Evolutionary conservation across 345 rosid genomes (phyloP).

Genomic region (Salix viminalis): DNA sequence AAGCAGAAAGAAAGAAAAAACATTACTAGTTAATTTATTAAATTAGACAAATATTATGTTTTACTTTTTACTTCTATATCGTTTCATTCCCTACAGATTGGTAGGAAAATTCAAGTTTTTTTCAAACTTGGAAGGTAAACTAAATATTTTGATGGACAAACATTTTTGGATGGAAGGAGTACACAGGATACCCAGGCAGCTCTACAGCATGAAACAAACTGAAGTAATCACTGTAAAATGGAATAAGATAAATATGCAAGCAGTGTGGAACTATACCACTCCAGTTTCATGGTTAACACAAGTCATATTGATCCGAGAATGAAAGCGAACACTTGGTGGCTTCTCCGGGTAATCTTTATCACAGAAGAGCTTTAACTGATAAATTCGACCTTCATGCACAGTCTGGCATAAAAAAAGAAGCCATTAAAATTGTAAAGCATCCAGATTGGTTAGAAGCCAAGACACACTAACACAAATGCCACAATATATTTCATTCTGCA

Average conservation of each 20-base stretch:
- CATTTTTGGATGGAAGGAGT: background rate
- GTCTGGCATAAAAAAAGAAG: conserved; percentile 40
- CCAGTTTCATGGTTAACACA: conserved; percentile 96
- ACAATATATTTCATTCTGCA: background rate
- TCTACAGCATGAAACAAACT: background rate
- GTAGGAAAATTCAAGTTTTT: background rate
- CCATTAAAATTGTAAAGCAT: background rate
- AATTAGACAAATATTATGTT: background rate
- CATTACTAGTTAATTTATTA: background rate
- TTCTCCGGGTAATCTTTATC: conserved; percentile 97
- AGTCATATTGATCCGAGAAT: conserved; percentile 87
- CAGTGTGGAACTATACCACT: conserved; percentile 49
- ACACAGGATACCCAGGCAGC: background rate
- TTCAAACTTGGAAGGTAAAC: background rate
- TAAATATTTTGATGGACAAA: background rate
- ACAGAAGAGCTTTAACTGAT: conserved; percentile 95
- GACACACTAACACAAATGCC: background rate
- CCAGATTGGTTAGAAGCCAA: background rate
- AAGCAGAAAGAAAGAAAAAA: background rate
- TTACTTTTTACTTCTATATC: background rate
- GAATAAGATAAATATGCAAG: background rate
- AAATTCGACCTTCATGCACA: conserved; percentile 94
- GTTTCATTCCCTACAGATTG: background rate
- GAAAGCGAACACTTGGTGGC: conserved; percentile 93
- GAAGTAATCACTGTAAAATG: background rate